Evolutionary conservation across 345 rosid genomes (phyloP).

Genomic region (Syzygium aqueum): DNA sequence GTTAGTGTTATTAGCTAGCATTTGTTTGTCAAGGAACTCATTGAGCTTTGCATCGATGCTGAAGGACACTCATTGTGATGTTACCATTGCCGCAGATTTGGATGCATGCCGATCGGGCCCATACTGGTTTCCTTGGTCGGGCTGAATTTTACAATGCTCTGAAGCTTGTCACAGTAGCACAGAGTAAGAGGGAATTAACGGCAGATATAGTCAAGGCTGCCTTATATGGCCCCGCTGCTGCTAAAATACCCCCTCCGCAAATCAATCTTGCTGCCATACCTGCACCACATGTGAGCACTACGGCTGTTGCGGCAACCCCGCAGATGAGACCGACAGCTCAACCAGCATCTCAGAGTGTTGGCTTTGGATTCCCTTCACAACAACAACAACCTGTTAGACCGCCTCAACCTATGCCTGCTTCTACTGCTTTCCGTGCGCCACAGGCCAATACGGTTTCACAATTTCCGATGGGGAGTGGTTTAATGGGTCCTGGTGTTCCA

Average conservation of each 20-base stretch:
- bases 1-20: neutral
- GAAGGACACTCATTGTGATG: neutral
- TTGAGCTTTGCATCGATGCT: neutral
- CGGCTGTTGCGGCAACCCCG: conserved; percentile 25
- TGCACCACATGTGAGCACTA: conserved; percentile 29
- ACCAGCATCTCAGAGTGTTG: conserved; percentile 28
- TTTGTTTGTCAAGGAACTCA: neutral
- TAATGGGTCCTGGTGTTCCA: conserved; percentile 30
- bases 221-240: conserved; percentile 86
- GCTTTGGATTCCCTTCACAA: conserved; percentile 49
- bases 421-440: conserved; percentile 36
- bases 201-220: conserved; percentile 97
- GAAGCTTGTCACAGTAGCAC: conserved; percentile 94
- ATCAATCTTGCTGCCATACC: conserved; percentile 60
- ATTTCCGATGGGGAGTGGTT: conserved; percentile 34
- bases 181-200: conserved; percentile 86
- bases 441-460: conserved; percentile 33
- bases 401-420: conserved; percentile 43
- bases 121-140: conserved; percentile 70
- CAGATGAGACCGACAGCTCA: conserved; percentile 26
- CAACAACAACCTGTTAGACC: conserved; percentile 42
- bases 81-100: conserved; percentile 51
- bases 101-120: conserved; percentile 76
- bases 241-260: conserved; percentile 87
- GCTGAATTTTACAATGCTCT: conserved; percentile 82